phyloP scores from a whole-genome alignment of 192 early-diverging fungal species.

The Gorgonomyces haynaldii region DNA sequence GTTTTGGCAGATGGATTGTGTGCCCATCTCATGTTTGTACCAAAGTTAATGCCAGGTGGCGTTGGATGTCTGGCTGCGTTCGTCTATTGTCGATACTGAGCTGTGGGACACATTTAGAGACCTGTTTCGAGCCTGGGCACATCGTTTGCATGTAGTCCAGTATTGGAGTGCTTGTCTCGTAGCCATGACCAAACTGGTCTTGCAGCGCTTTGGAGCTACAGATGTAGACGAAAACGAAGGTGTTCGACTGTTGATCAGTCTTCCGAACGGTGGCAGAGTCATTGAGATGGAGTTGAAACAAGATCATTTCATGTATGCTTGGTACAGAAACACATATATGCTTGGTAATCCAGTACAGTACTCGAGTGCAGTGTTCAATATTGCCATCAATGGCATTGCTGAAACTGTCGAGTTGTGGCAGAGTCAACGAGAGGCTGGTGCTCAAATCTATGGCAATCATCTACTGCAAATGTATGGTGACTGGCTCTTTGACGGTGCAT shows the following conservation, averaged over 20 bases:
- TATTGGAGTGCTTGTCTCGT: constrained; percentile 66
- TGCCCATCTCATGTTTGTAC: constrained; percentile 56
- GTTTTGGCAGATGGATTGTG: constrained; percentile 69
- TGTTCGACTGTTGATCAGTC: no score
- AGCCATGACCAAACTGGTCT: constrained; percentile 56
- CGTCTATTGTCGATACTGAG: constrained; percentile 47
- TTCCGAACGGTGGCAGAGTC: no score
- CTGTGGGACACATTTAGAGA: constrained; percentile 76
- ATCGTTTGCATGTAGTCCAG: constrained; percentile 54
- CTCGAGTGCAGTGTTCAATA: no score
- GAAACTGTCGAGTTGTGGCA: no score
- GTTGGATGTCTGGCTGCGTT: constrained; percentile 70
- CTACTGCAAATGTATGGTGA: constrained; percentile 71
- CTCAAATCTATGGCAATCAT: constrained; percentile 57
- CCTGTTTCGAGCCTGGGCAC: constrained; percentile 53
- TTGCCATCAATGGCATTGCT: no score
- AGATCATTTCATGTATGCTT: no score
- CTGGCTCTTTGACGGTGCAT: constrained; percentile 63
- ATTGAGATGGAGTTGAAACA: no score
- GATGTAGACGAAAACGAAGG: no score
- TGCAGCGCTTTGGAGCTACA: not conserved
- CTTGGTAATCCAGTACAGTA: no score
- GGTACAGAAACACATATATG: no score
- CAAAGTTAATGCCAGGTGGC: constrained; percentile 32
- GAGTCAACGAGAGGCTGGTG: no score